phyloP scores from a whole-genome alignment of 768 basidiomycete genomes.

The Mrakia hoshinonis region DNA sequence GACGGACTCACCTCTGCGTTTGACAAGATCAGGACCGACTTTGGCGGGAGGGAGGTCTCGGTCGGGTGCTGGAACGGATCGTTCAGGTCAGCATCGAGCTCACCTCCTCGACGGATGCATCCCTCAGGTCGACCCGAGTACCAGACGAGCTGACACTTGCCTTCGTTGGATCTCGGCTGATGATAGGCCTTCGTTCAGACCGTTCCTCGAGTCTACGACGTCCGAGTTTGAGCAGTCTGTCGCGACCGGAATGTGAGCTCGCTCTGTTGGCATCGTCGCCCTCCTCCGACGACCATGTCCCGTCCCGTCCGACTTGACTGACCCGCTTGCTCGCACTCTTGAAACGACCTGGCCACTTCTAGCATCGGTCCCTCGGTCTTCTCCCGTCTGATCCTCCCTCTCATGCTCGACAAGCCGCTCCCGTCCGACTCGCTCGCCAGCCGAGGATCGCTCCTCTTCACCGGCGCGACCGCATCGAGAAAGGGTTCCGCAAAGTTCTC shows the following conservation, averaged over 20 bases:
- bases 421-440: neutral
- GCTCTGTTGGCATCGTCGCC: too few species aligned
- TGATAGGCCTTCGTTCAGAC: constrained; percentile 32
- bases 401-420: constrained; percentile 1
- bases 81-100: constrained; percentile 17
- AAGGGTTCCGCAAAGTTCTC: constrained; percentile 34
- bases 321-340: neutral
- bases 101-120: neutral
- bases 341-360: too few species aligned
- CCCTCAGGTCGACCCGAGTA: too few species aligned
- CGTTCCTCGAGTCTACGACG: constrained; percentile 33
- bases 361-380: constrained; percentile 33
- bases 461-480: constrained; percentile 34
- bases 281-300: too few species aligned
- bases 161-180: too few species aligned
- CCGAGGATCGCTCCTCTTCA: constrained; percentile 33
- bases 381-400: constrained; percentile 25
- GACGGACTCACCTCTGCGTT: constrained; percentile 15
- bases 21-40: constrained; percentile 11
- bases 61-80: constrained; percentile 20
- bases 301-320: neutral
- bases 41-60: neutral
- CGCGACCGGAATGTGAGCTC: constrained; percentile 22
- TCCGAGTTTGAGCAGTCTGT: constrained; percentile 21
- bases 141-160: too few species aligned